These are phyloP conservation scores for Talaromyces piceae DNA, from an alignment of 2,329 filamentous ascomycete genomes.

Conservation along the genomic window DNA sequence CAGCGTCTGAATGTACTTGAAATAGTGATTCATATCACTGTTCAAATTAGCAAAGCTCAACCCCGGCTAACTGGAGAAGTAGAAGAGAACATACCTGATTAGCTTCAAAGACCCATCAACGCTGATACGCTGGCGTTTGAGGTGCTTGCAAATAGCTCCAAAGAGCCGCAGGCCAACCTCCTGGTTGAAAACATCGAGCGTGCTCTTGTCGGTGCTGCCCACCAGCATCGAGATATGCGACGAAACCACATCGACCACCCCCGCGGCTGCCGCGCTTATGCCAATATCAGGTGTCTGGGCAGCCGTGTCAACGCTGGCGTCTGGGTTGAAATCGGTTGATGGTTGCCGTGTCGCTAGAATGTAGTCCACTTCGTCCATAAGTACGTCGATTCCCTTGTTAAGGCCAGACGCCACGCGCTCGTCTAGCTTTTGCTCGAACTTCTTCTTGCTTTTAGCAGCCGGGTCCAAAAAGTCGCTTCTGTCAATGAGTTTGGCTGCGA, in stretches of 20 bases:
- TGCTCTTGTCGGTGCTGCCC: constrained; percentile 93
- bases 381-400: constrained; percentile 94
- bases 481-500: constrained; percentile 73
- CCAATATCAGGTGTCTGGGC: constrained; percentile 42
- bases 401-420: constrained; percentile 91
- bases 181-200: constrained; percentile 97
- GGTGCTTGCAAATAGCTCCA: constrained; percentile 86
- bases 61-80: no score
- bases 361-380: constrained; percentile 98
- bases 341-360: constrained; percentile 81
- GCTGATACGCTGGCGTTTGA: constrained; percentile 90
- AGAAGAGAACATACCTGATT: constrained; percentile 60
- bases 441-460: constrained; percentile 90
- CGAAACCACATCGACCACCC: constrained; percentile 76
- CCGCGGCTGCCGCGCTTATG: constrained; percentile 68
- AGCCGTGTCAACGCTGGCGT: constrained; percentile 26
- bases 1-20: constrained; percentile 72
- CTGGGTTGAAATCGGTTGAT: constrained; percentile 85
- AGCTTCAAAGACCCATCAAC: constrained; percentile 83
- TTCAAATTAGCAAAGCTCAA: not conserved
- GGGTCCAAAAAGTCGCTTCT: constrained; percentile 91
- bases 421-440: constrained; percentile 97
- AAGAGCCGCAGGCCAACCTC: constrained; percentile 93
- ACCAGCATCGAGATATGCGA: constrained; percentile 88
- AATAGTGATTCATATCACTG: constrained; percentile 92